phyloP scores from a whole-genome alignment of 805 yeast genomes.

The Ogataea methylovora region DNA sequence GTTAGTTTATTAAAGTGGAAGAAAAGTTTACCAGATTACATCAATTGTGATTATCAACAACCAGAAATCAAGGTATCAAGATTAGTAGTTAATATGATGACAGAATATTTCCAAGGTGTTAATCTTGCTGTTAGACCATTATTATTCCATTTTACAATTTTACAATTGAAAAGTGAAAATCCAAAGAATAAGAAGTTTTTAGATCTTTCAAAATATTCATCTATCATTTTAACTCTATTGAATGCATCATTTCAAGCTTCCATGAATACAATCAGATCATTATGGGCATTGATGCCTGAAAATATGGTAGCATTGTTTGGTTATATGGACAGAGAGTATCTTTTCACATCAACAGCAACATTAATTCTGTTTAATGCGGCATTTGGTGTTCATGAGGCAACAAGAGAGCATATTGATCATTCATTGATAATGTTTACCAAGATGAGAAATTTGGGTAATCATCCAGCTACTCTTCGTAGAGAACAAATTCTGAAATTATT shows the following conservation, averaged over 20 bases:
- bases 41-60: slow-evolving; percentile 53
- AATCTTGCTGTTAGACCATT: slow-evolving; percentile 74
- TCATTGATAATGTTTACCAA: slow-evolving; percentile 61
- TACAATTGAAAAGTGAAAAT: slow-evolving; percentile 40
- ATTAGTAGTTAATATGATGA: slow-evolving; percentile 65
- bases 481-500: slow-evolving; percentile 64
- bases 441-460: slow-evolving; percentile 72
- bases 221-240: slow-evolving; percentile 56
- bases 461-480: slow-evolving; percentile 70
- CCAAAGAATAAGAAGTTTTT: slow-evolving; percentile 35
- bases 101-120: slow-evolving; percentile 78
- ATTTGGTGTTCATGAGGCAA: slow-evolving; percentile 75
- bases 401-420: slow-evolving; percentile 64
- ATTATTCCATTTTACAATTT: slow-evolving; percentile 66
- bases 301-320: slow-evolving; percentile 84
- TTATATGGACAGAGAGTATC: slow-evolving; percentile 79
- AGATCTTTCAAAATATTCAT: slow-evolving; percentile 61
- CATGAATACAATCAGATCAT: slow-evolving; percentile 61
- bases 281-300: slow-evolving; percentile 69
- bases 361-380: slow-evolving; percentile 68
- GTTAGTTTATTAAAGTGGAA: slow-evolving; percentile 64
- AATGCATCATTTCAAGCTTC: slow-evolving; percentile 79
- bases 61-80: slow-evolving; percentile 54
- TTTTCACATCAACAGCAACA: slow-evolving; percentile 72
- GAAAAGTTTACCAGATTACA: slow-evolving; percentile 52